phyloP scores from a whole-genome alignment of 768 basidiomycete genomes.

The Suillus alpinus region DNA sequence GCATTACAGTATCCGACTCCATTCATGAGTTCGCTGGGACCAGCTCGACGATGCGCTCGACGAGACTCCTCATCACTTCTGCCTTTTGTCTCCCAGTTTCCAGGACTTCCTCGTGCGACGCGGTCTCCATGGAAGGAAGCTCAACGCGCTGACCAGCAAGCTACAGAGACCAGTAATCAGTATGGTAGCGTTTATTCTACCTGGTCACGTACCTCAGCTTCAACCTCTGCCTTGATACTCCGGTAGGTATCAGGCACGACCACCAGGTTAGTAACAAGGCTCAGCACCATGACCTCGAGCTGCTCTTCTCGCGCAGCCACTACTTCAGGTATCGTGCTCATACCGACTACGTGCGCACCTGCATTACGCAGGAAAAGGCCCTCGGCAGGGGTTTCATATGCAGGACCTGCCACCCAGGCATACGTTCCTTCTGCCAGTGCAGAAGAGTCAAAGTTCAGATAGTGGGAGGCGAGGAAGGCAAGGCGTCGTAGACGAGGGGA shows the following conservation, averaged over 20 bases:
- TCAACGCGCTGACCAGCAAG: slow-evolving; percentile 56
- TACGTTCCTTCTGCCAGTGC: slow-evolving; percentile 81
- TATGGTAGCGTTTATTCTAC: background rate
- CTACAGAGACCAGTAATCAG: slow-evolving; percentile 33
- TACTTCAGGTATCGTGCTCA: slow-evolving; percentile 92
- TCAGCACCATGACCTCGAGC: slow-evolving; percentile 73
- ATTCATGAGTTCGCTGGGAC: slow-evolving; percentile 11
- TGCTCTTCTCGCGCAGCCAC: slow-evolving; percentile 75
- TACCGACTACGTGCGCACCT: slow-evolving; percentile 90
- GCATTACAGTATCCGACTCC: background rate
- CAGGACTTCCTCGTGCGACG: slow-evolving; percentile 82
- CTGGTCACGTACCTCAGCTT: slow-evolving; percentile 58
- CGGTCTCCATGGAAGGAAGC: slow-evolving; percentile 40
- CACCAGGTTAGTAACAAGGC: slow-evolving; percentile 84
- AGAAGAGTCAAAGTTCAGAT: slow-evolving; percentile 48
- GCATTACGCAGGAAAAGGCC: slow-evolving; percentile 70
- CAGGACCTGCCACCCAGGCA: slow-evolving; percentile 88
- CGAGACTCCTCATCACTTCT: slow-evolving; percentile 67
- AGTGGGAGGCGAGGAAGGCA: slow-evolving; percentile 68
- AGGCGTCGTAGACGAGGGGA: slow-evolving; percentile 66
- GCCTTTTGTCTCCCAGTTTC: slow-evolving; percentile 62
- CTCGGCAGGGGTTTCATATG: slow-evolving; percentile 88
- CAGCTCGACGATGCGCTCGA: slow-evolving; percentile 59
- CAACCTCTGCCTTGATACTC: slow-evolving; percentile 71
- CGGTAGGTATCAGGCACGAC: slow-evolving; percentile 66